phyloP scores from a whole-genome alignment of 768 basidiomycete genomes.

The Phlegmacium glaucopus region DNA sequence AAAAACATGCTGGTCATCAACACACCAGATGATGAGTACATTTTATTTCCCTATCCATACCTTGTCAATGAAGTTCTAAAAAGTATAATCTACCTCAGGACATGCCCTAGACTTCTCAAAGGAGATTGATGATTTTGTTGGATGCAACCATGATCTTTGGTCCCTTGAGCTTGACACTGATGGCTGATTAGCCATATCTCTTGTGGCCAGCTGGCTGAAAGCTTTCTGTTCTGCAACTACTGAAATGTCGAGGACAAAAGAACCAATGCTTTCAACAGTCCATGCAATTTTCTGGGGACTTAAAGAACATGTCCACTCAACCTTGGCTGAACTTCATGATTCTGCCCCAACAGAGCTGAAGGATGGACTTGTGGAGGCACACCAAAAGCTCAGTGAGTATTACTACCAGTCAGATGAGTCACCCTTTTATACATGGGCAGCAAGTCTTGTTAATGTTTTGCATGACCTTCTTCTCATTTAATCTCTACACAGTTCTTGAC shows the following conservation, averaged over 20 bases:
- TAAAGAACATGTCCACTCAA: slow-evolving; percentile 20
- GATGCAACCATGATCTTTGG: slow-evolving; percentile 12
- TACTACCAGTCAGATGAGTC: slow-evolving; percentile 27
- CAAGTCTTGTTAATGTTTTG: slow-evolving; percentile 10
- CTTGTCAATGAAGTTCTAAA: not conserved
- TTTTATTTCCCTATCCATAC: not conserved
- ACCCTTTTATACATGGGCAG: slow-evolving; percentile 29
- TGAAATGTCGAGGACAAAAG: slow-evolving; percentile 28
- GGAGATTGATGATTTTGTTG: slow-evolving; percentile 15
- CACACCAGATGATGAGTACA: slow-evolving; percentile 27
- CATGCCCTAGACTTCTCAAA: slow-evolving; percentile 18
- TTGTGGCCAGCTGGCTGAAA: slow-evolving; percentile 21
- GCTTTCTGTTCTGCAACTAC: slow-evolving; percentile 23
- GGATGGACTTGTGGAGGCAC: slow-evolving; percentile 21
- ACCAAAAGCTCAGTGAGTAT: slow-evolving; percentile 30
- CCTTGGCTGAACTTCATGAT: slow-evolving; percentile 16
- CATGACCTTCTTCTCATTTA: not conserved
- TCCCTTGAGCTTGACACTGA: slow-evolving; percentile 11
- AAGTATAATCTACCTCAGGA: slow-evolving; percentile 14
- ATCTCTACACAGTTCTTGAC: no score
- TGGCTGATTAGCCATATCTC: slow-evolving; percentile 23
- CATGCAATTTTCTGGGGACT: slow-evolving; percentile 29
- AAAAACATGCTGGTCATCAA: slow-evolving; percentile 26
- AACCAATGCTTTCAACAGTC: slow-evolving; percentile 24
- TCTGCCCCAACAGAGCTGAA: slow-evolving; percentile 7